Percentiles rank a stretch among this genome's conserved stretches.
These are phyloP conservation scores for Starmerella scarabaei DNA, from an alignment of 805 yeast species.

Conservation along the genomic window DNA sequence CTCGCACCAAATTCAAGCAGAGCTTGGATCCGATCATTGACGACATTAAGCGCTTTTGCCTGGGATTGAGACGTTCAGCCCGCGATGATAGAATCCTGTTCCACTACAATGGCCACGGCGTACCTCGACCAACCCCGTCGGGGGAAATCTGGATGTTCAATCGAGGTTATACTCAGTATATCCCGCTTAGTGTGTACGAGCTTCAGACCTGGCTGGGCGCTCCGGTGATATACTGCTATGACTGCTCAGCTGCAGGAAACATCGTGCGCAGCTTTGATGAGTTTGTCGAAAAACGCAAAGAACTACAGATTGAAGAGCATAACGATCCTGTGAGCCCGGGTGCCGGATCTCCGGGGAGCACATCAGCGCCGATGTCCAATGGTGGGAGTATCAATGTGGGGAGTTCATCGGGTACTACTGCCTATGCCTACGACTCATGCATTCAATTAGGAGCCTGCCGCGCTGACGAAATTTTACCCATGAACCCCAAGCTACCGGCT, in stretches of 20 bases:
- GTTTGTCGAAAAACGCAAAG: constrained; percentile 79
- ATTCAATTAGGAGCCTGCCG: constrained; percentile 89
- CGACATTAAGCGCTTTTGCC: constrained; percentile 83
- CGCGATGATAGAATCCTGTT: constrained; percentile 86
- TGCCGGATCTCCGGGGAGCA: background rate
- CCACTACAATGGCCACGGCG: constrained; percentile 97
- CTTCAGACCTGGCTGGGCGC: constrained; percentile 96
- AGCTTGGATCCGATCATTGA: constrained; percentile 91
- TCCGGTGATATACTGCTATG: constrained; percentile 89
- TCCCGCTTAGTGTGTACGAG: constrained; percentile 90
- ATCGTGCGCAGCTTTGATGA: constrained; percentile 79
- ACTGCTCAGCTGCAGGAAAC: constrained; percentile 89
- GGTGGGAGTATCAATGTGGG: background rate
- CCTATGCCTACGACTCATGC: constrained; percentile 57
- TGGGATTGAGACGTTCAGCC: constrained; percentile 75
- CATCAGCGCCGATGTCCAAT: background rate
- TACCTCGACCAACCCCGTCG: constrained; percentile 88
- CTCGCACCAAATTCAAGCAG: constrained; percentile 81
- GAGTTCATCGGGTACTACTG: background rate
- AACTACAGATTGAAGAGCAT: constrained; percentile 25
- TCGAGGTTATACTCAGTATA: constrained; percentile 92
- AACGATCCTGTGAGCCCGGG: constrained; percentile 7
- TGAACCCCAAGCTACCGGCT: constrained; percentile 91
- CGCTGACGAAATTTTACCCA: constrained; percentile 72
- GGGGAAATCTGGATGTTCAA: constrained; percentile 99